phyloP scores from a whole-genome alignment of 2,329 filamentous ascomycete genomes.

The Talaromyces pinophilus region DNA sequence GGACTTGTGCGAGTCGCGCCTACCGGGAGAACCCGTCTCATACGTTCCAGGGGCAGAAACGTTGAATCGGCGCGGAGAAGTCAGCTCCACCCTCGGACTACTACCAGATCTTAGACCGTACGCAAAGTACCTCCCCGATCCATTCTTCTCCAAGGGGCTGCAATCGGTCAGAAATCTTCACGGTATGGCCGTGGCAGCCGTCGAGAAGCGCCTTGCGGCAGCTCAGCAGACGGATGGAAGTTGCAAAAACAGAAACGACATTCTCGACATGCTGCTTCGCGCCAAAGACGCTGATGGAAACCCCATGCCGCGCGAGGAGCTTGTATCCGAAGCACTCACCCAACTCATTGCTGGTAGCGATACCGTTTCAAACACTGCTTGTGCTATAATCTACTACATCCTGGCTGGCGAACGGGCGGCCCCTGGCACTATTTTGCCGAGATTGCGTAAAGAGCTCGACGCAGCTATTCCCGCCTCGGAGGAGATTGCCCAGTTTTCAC shows the following conservation, averaged over 20 bases:
- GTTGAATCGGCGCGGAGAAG: slow-evolving; percentile 28
- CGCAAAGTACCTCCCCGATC: slow-evolving; percentile 29
- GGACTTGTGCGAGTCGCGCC: slow-evolving; percentile 26
- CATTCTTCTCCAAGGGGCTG: slow-evolving; percentile 29
- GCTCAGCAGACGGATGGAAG: slow-evolving; percentile 22
- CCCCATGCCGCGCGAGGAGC: slow-evolving; percentile 33
- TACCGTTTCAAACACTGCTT: slow-evolving; percentile 36
- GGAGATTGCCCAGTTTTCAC: slow-evolving; percentile 23
- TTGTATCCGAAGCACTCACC: slow-evolving; percentile 37
- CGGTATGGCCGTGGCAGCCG: slow-evolving; percentile 33
- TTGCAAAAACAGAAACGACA: slow-evolving; percentile 30
- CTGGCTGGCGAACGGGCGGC: slow-evolving; percentile 26
- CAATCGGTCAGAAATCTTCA: slow-evolving; percentile 23
- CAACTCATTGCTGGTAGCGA: slow-evolving; percentile 40
- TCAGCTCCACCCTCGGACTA: slow-evolving; percentile 28
- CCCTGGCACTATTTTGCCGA: slow-evolving; percentile 25
- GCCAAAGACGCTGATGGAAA: slow-evolving; percentile 33
- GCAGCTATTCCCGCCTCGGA: slow-evolving; percentile 26
- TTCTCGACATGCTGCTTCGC: slow-evolving; percentile 34
- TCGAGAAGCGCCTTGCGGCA: slow-evolving; percentile 29
- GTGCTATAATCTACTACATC: slow-evolving; percentile 17
- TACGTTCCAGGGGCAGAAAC: slow-evolving; percentile 27
- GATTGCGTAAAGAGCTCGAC: slow-evolving; percentile 29
- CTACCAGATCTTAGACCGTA: slow-evolving; percentile 23
- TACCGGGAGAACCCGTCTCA: slow-evolving; percentile 26